These are phyloP conservation scores for Euphrasia arctica DNA, from an alignment of 305 asterid species.

Conservation along the genomic window DNA sequence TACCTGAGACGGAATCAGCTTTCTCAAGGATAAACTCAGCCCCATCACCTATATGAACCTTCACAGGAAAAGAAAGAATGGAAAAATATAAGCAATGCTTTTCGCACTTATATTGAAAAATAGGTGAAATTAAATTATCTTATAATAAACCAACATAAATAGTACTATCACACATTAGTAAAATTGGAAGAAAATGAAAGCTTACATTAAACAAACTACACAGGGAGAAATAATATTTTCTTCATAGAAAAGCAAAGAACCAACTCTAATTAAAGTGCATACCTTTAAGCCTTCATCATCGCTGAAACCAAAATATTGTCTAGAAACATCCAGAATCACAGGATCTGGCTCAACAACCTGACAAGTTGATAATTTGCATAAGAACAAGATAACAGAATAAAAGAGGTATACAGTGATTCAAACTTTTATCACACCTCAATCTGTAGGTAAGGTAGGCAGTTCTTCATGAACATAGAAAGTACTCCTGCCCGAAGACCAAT, in stretches of 20 bases:
- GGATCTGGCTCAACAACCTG: slow-evolving; percentile 89
- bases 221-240: too few species aligned
- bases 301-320: slow-evolving; percentile 57
- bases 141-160: too few species aligned
- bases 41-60: slow-evolving; percentile 81
- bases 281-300: slow-evolving; percentile 64
- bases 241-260: too few species aligned
- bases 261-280: too few species aligned
- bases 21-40: slow-evolving; percentile 51
- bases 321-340: slow-evolving; percentile 70
- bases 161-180: too few species aligned
- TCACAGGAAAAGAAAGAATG: not conserved
- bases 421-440: slow-evolving; percentile 53
- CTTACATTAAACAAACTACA: too few species aligned
- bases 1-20: slow-evolving; percentile 40
- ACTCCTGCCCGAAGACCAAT: slow-evolving; percentile 98
- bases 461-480: slow-evolving; percentile 89
- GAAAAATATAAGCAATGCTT: too few species aligned
- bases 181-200: too few species aligned
- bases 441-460: slow-evolving; percentile 47
- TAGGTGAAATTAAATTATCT: too few species aligned
- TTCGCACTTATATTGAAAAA: too few species aligned
- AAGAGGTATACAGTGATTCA: not conserved
- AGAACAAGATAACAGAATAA: slow-evolving; percentile 24
- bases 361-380: slow-evolving; percentile 27